A percentile compares a stretch with the other conserved stretches of the same genome.
Evolutionary conservation across 2,329 filamentous ascomycete species (phyloP).

Genomic region (Cercospora beticola): DNA sequence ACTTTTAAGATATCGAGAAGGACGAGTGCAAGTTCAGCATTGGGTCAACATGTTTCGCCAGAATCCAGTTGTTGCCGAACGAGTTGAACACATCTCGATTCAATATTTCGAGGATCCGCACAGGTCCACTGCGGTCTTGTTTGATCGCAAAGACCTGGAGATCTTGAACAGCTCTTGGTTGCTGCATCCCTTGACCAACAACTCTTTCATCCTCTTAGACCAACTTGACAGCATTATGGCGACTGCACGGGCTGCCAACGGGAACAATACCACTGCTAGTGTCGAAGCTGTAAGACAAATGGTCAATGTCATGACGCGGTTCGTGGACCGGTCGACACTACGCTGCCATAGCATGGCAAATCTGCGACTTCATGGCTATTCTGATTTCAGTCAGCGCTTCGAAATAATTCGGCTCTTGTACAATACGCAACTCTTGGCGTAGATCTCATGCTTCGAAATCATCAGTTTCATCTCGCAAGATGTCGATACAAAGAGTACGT

Average conservation of each 20-base stretch:
- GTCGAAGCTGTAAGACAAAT: conserved; percentile 6
- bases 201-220: conserved; percentile 8
- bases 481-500: not conserved
- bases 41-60: conserved; percentile 15
- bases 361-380: conserved; percentile 19
- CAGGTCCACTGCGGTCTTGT: conserved; percentile 18
- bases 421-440: not conserved
- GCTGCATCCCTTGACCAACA: conserved; percentile 13
- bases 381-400: conserved; percentile 23
- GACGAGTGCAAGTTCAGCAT: conserved; percentile 16
- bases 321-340: conserved; percentile 10
- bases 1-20: conserved; percentile 20
- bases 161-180: conserved; percentile 16
- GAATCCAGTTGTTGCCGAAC: conserved; percentile 7
- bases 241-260: not conserved
- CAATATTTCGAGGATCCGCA: conserved; percentile 22
- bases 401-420: conserved; percentile 17
- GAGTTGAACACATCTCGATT: conserved; percentile 17
- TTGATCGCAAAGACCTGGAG: conserved; percentile 10
- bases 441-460: not conserved
- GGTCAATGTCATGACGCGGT: conserved; percentile 12
- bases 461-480: not conserved
- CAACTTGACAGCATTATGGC: conserved; percentile 6
- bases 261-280: not conserved
- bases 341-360: conserved; percentile 23